These are phyloP conservation scores for Neopestalotiopsis sp. DNA, from an alignment of 2,329 filamentous ascomycete genomes.

Conservation along the genomic window DNA sequence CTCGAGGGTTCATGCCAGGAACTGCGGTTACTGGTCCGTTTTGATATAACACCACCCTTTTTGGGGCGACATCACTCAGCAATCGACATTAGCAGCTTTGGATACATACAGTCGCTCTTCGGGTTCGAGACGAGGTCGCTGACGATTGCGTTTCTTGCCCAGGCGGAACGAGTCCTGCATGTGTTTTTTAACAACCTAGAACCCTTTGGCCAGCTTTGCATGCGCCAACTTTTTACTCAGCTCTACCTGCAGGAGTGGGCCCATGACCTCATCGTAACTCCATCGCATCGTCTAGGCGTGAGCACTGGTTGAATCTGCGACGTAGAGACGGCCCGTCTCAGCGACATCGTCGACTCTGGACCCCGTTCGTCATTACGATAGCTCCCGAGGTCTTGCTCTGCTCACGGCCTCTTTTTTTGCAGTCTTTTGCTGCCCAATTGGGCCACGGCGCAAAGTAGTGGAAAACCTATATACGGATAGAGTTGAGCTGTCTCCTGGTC, in stretches of 20 bases:
- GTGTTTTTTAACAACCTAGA: conserved; percentile 12
- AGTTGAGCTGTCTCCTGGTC: neutral
- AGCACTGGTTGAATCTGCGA: conserved; percentile 17
- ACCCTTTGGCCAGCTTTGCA: conserved; percentile 1
- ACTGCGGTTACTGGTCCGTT: neutral
- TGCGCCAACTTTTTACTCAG: conserved; percentile 3
- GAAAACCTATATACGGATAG: neutral
- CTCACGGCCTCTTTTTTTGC: neutral
- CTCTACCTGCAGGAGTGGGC: conserved; percentile 19
- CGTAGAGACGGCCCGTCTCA: conserved; percentile 20
- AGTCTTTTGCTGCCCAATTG: neutral
- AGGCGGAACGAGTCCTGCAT: conserved; percentile 8
- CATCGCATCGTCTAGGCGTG: conserved; percentile 16
- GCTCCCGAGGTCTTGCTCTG: neutral
- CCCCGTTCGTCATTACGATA: conserved; percentile 2
- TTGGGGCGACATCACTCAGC: neutral
- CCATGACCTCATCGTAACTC: conserved; percentile 24
- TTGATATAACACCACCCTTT: neutral
- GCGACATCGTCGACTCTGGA: conserved; percentile 18
- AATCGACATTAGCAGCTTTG: conserved; percentile 3
- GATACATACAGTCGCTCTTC: neutral
- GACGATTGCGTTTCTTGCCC: conserved; percentile 7
- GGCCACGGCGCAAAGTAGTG: neutral
- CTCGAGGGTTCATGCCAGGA: neutral
- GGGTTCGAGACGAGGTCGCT: neutral